These are phyloP conservation scores for Aspergillus ellipticus DNA, from an alignment of 495 filamentous ascomycete genomes.

Conservation along the genomic window DNA sequence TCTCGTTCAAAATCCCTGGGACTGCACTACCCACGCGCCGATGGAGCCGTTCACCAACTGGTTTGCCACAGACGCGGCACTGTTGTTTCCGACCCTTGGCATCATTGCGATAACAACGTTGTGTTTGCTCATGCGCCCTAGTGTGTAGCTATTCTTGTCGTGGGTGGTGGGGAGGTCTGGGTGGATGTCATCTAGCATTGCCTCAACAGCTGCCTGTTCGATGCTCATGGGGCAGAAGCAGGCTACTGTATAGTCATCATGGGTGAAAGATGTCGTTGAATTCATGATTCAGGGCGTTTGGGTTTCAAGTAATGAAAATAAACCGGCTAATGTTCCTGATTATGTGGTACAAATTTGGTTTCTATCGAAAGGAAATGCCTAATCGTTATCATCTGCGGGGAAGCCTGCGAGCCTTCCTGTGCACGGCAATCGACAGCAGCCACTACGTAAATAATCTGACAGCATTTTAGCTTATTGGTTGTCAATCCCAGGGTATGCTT, in stretches of 20 bases:
- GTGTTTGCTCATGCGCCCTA: not conserved
- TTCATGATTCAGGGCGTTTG: too few relatives aligned
- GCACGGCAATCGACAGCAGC: too few relatives aligned
- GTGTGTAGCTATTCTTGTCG: conserved; percentile 1
- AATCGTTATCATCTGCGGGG: too few relatives aligned
- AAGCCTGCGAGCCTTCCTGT: too few relatives aligned
- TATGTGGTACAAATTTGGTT: too few relatives aligned
- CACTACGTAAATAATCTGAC: too few relatives aligned
- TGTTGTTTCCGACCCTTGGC: not conserved
- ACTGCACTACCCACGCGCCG: conserved; percentile 10
- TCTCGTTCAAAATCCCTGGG: not conserved
- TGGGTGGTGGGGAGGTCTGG: not conserved
- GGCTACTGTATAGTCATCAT: not conserved
- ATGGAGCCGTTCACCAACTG: conserved; percentile 7
- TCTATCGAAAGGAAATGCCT: too few relatives aligned
- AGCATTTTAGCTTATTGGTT: too few relatives aligned
- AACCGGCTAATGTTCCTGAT: too few relatives aligned
- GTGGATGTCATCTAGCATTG: conserved; percentile 5
- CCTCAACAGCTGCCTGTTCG: conserved; percentile 1
- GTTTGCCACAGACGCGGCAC: not conserved
- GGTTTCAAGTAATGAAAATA: too few relatives aligned
- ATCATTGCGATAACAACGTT: not conserved
- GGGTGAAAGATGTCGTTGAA: too few relatives aligned
- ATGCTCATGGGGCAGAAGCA: conserved; percentile 4
- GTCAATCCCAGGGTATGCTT: too few relatives aligned